Conservation (phyloP, 176 grass and related monocot genomes). For the sorghum (Sorghum bicolor) region Sorghum_bicolor_NCBIv3 NC_012878.2:49865501-49866000, state of each 20-base stretch:
- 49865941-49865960: neutral
- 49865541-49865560: neutral
- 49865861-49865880: neutral
- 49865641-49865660: neutral
- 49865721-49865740: no score
- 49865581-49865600: constrained; percentile 1
- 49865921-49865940: neutral
- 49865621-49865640: neutral
- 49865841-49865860: neutral
- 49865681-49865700: neutral
- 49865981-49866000: neutral
- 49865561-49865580: neutral
- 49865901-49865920: neutral
- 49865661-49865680: neutral
- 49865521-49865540: neutral
- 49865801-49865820: neutral
- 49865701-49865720: neutral
- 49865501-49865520: neutral
- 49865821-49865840: constrained; percentile 4
- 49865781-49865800: neutral
- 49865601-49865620: neutral
- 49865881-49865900: neutral
- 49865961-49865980: constrained; percentile 9
- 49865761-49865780: neutral
- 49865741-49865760: neutral